Evolutionary conservation across 345 rosid genomes (phyloP), one percentile per base, ranked within the genome.

Genomic region (Salix suchowensis): DNA sequence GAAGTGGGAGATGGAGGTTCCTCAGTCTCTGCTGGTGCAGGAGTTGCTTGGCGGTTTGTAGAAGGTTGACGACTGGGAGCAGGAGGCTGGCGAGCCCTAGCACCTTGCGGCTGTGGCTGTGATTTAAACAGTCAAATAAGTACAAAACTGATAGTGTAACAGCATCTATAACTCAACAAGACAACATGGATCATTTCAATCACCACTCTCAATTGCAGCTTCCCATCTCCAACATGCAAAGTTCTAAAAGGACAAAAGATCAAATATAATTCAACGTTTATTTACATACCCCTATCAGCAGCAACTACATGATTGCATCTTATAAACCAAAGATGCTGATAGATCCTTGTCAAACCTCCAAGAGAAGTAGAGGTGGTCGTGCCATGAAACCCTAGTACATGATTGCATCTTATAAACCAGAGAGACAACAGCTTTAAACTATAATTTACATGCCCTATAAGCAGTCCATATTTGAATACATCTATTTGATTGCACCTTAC

Each of bases 1-100:
- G 97, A 91, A 19, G 88, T 44, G 42, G 92, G 87, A 62, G 93
- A 90, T 75, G 87, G 81, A 23, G 87, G 87, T 83, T 88, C 93
- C 82, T 91, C 94, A 1, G 76, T 4, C 77, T 82, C 89, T 24
- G 83, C 83, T 50, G 14, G 88, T 62, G 75, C 46, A 36, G 55
- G 71, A 24, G 83, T 46, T 67, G 86, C 84, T 83, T 85, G 90
- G 50, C 80, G 78, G 60, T 81, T 76, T 18, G 60, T 12, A 12
- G 79, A 67, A 46, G 74, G 34, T 67, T 76, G 83, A n/a, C 71
- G 83, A 32, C 62, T 90, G 39, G 82, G 78, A 28, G 79, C 76
- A 68, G 88, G 83, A 24, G 84, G 71, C 40, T 74, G 88, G 75
- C 85, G 86, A 69, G 40, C 79, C 74, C 81, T 83, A 28, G 74